A percentile compares a stretch with the other conserved stretches of the same genome.
Evolutionary conservation across 306 rosid genomes (phyloP).

Genomic region (Cucumis cinereus): DNA sequence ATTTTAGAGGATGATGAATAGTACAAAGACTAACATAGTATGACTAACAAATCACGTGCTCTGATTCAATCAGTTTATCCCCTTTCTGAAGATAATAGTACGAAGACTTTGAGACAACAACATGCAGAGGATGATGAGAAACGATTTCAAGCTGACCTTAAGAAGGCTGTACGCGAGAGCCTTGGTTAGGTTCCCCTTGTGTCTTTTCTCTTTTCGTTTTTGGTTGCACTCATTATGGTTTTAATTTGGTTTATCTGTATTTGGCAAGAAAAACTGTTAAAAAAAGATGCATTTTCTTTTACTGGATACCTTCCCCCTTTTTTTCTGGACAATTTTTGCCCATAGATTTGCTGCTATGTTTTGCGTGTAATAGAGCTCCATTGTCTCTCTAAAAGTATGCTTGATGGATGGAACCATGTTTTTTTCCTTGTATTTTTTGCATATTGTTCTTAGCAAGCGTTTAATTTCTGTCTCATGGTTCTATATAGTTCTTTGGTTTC

Average conservation of each 20-base stretch:
- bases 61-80: conserved; percentile 18
- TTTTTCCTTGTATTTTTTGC: not conserved
- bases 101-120: conserved; percentile 34
- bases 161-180: conserved; percentile 82
- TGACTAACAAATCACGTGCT: not conserved
- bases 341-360: not conserved
- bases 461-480: not conserved
- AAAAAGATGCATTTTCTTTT: not conserved
- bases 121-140: conserved; percentile 76
- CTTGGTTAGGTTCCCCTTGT: conserved; percentile 44
- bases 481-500: not conserved
- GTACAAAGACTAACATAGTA: too few relatives aligned
- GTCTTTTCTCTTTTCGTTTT: not conserved
- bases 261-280: not conserved
- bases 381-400: not conserved
- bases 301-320: not conserved
- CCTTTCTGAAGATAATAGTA: conserved; percentile 32
- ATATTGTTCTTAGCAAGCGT: too few relatives aligned
- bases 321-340: not conserved
- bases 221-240: not conserved
- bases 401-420: not conserved
- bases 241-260: not conserved
- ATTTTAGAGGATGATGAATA: too few relatives aligned
- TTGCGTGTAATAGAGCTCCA: not conserved
- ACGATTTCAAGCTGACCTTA: conserved; percentile 87